Base-by-base conservation (phyloP, 2,329 filamentous ascomycete genomes). In the Neofusicoccum cordaticola region DNA sequence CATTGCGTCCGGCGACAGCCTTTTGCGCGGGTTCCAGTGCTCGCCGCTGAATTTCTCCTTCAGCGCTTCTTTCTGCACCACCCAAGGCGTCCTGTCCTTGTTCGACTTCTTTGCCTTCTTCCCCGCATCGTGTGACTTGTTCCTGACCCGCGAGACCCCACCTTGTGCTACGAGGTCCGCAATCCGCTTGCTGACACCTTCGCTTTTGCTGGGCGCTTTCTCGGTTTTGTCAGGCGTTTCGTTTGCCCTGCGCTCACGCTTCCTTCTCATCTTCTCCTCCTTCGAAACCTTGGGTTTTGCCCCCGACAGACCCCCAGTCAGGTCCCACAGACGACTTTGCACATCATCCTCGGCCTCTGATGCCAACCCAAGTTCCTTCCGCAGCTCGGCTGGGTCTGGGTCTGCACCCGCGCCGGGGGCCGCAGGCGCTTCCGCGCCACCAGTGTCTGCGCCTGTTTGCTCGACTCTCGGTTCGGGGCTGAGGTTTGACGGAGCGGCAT, bases 1-100 rank as follows among this genome's bases (percentile, higher is more conserved):
- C 37, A 97, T 82, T 0, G 93, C 92, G 76, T 98, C 94, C 0
- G 95, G 95, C 0, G 95, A 98, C 9, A 99, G 84, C 65, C 89
- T 89, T 77, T 96, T 97, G 56, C 86, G 85, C 35, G 95, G 94
- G 34, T 84, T 84, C 93, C 94, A 99, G 9, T 89, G 80, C 44
- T 79, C 87, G 7, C 89, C 85, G 1, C 87, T 87, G 68, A 97
- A 95, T 73, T 98, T 99, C 66, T 86, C 78, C 70, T 88, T 85
- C 41, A 96, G 78, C 0, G 88, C 90, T 1, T 80, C 80, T 75
- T 97, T 97, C 69, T 97, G 90, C 13, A 86, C 75, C 74, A 86
- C 84, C 95, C 95, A 98, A 3, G 72, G 66, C 68, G 88, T 84
- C 15, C 69, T 70, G 37, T 71, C 19, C 52, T 42, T 57, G 5